A percentile compares a stretch with the other conserved stretches of the same genome.
phyloP scores from a whole-genome alignment of 768 basidiomycete genomes.

The Pleurotus cornucopiae region DNA sequence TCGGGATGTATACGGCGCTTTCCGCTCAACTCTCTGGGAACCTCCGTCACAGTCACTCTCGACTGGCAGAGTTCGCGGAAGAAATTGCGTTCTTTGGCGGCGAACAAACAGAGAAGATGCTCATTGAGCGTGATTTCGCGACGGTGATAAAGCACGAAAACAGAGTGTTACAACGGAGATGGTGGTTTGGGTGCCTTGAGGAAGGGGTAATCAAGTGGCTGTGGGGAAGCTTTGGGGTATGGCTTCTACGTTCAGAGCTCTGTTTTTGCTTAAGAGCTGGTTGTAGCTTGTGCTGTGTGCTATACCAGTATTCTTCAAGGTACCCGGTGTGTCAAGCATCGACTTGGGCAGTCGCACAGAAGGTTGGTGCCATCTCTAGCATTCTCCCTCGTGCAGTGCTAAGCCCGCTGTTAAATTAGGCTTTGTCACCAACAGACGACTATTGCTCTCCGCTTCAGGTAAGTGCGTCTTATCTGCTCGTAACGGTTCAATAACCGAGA shows the following conservation, averaged over 20 bases:
- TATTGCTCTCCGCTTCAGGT: constrained; percentile 85
- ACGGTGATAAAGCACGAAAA: constrained; percentile 83
- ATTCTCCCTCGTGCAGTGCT: not conserved
- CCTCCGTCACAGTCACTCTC: constrained; percentile 87
- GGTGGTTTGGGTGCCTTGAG: constrained; percentile 91
- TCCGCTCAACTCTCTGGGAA: constrained; percentile 88
- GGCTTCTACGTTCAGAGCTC: not conserved
- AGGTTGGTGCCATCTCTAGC: constrained; percentile 38
- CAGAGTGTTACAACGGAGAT: constrained; percentile 68
- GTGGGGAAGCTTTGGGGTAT: constrained; percentile 92
- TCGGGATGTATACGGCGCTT: constrained; percentile 85
- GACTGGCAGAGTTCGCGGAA: constrained; percentile 84
- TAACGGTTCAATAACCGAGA: constrained; percentile 1
- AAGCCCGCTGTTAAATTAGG: constrained; percentile 39
- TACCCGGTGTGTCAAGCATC: constrained; percentile 60
- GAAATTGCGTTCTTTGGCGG: constrained; percentile 88
- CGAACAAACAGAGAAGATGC: constrained; percentile 85
- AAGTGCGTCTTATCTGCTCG: constrained; percentile 11
- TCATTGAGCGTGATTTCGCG: constrained; percentile 86
- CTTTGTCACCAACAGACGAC: constrained; percentile 93
- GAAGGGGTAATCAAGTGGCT: constrained; percentile 96
- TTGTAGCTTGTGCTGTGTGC: constrained; percentile 79
- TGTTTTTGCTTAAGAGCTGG: constrained; percentile 5
- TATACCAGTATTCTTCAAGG: constrained; percentile 87
- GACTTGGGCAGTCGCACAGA: constrained; percentile 90